Base-by-base conservation (phyloP, 2,329 filamentous ascomycete genomes). In the Pseudogymnoascus destructans region DNA sequence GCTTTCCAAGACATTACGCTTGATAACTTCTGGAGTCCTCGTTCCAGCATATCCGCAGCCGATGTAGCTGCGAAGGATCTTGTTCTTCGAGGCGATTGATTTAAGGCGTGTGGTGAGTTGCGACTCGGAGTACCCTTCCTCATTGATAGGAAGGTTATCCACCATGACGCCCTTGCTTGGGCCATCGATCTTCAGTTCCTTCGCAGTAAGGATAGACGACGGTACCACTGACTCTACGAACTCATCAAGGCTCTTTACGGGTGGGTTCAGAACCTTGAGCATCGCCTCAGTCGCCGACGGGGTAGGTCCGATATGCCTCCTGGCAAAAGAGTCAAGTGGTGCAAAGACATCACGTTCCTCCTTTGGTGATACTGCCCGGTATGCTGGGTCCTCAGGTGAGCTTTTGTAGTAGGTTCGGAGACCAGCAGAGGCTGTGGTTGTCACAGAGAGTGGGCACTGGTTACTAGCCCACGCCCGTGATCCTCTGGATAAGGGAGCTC, bases 1-100 rank as follows among this genome's bases (percentile, higher is more conserved):
- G 70, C 87, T 92, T 77, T 97, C 90, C 60, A 97, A 75, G 3
- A 97, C 79, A 70, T 96, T 96, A 64, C 91, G 80, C 77, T 93
- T 89, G 70, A 97, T 95, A 59, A 96, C 91, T 59, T 89, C 81
- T 3, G 92, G 92, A 0, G 88, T 86, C 64, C 86, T 80, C n/a
- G 89, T 92, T 33, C 83, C 85, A 64, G 92, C 89, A 77, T 96
- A 97, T 59, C 92, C 92, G 59, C 81, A 82, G 3, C 92, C 92
- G 64, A 95, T 91, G 68, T 92, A 87, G 67, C 82, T 84, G 63
- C 78, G 76, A 57, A 78, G 77, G 30, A 80, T 75, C 64, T 77
- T 79, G 67, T 87, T 91, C 65, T 81, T 74, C 17, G 62, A 64
- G 1, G 80, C 77, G 64, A 82, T 81, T 40, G 73, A 73, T 57